Evolutionary conservation across 129 eudicot genomes (phyloP), one percentile per base, ranked within the genome.

Genomic region (Ambrosia artemisiifolia): DNA sequence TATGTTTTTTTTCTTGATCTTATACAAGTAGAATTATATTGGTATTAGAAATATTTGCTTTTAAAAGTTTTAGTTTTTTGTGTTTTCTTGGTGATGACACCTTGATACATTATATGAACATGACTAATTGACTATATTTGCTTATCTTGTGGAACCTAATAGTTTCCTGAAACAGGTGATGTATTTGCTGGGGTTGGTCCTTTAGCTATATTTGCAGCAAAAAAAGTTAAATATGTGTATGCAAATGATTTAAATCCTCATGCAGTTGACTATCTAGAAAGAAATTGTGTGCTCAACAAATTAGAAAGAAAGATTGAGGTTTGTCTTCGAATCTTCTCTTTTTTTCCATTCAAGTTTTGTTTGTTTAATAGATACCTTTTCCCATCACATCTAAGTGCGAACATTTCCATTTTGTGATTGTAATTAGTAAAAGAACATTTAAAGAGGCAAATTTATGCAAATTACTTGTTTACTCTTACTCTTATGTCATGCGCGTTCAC

Each of bases 171-270:
- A 70, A 69, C 87, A 94, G 98, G 98, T 80, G 98, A 94, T 77
- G 93, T 94, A 51, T 94, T 94, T 79, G 84, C 98, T 66, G 98
- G 98, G 85, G 97, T 94, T 72, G 98, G 98, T 51, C 98, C 98
- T 3, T 76, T 94, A 71, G 87, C 98, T 34, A 76, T 94, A 78
- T 68, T 90, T 76, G 98, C 97, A 53, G 98, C 93, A 11, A 87
- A 80, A 84, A 85, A 83, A 69, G 98, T 94, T 48, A 94, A 84
- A 70, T 60, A 79, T 73, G 97, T 94, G 36, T 94, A 90, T 81
- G 98, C 98, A 48, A 90, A 94, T 84, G 98, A 94, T 73, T 79
- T 94, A 67, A 94, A 94, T 71, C 98, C 98, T 64, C 55, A 63
- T 67, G 98, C 98, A 30, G 81, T 94, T 75, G 97, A 90, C 34